phyloP scores from a whole-genome alignment of 2,329 filamentous ascomycete genomes.

The Macroventuria anomochaeta region DNA sequence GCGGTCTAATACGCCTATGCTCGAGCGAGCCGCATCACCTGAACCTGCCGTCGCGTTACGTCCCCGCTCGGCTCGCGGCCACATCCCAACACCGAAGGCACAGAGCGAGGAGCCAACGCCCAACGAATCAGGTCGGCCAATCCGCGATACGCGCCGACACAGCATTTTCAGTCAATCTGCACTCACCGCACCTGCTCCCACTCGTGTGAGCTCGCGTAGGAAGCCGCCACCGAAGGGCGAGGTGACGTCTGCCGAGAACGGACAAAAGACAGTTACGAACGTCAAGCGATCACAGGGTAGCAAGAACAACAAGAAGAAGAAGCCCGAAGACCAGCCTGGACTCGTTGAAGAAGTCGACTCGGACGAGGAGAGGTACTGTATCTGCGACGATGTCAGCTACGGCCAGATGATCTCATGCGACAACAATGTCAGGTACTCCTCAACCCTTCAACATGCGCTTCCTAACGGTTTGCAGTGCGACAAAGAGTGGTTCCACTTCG shows the following conservation, averaged over 20 bases:
- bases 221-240: conserved; percentile 78
- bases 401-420: conserved; percentile 86
- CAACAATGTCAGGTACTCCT: conserved; percentile 62
- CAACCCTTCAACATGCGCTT: conserved; percentile 1
- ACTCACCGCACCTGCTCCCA: conserved; percentile 38
- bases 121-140: conserved; percentile 44
- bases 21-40: conserved; percentile 21
- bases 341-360: conserved; percentile 66
- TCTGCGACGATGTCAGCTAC: conserved; percentile 80
- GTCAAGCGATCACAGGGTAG: conserved; percentile 67
- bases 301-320: conserved; percentile 58
- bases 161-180: conserved; percentile 55
- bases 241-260: conserved; percentile 66
- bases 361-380: conserved; percentile 76
- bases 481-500: conserved; percentile 84
- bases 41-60: conserved; percentile 28
- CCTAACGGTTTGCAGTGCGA: conserved; percentile 65
- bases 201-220: conserved; percentile 57
- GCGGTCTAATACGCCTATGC: conserved; percentile 27
- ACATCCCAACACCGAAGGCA: conserved; percentile 51
- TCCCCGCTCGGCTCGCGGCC: conserved; percentile 50
- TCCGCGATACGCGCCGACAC: conserved; percentile 52
- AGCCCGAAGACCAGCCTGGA: conserved; percentile 32
- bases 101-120: conserved; percentile 57
- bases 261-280: conserved; percentile 70